Evolutionary conservation across 2,329 filamentous ascomycete genomes (phyloP), one percentile per base, ranked within the genome.

Genomic region (Sporothrix dimorphospora): DNA sequence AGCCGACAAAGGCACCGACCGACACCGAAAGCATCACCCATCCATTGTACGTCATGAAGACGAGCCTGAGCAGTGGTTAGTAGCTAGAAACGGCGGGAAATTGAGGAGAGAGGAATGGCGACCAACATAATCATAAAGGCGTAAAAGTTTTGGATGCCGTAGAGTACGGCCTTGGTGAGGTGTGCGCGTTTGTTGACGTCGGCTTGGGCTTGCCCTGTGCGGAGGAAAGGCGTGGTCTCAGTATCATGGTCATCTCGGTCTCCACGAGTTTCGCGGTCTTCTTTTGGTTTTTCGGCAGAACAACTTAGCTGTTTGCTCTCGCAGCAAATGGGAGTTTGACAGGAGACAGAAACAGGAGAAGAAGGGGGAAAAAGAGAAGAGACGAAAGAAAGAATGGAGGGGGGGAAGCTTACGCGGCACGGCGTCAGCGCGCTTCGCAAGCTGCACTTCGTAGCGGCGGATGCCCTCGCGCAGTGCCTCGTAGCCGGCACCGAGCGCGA

Each of bases 11-110:
- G 0, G 95, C 94, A 19, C 96, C 96, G 11, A 97, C 84, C 0
- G 92, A 92, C 19, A 98, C 94, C 3, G 95, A 89, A 76, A 97
- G 82, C 96, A 99, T 99, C 76, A 99, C 90, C 91, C 93, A 97
- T 72, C 96, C 96, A 78, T 99, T 99, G 83, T 99, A 99, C n/a
- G 96, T 99, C 96, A 99, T 99, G 83, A 99, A 99, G 27, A 99
- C 83, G 74, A 99, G 86, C 96, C 95, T 98, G 55, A 1, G 6
- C 11, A 6, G 27, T 42, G 73, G 90, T 94, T 90, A 14, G 24
- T 8, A 5, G 16, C 16, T 9, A 42, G 19, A 16, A 3, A 61
- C 6, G 19, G 21, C 19, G 1, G 40, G 27, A 8, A 12, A 19
- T 49, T 7, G 1, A 12, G 8, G 19, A 5, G 24, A 30, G 9